phyloP scores from a whole-genome alignment of 2,329 filamentous ascomycete genomes.

The Penicillium sp. region DNA sequence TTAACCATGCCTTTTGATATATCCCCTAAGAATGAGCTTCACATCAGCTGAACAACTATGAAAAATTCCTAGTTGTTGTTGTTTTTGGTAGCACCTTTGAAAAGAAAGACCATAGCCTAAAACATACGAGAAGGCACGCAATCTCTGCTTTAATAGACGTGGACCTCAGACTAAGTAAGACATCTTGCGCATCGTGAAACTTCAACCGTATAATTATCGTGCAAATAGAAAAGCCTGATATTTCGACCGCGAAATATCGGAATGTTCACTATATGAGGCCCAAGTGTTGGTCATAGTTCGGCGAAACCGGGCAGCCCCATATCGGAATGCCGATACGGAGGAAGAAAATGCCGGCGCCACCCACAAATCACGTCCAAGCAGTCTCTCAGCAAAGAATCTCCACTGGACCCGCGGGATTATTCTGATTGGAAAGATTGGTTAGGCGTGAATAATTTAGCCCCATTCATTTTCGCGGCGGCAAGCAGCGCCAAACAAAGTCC shows the following conservation, averaged over 20 bases:
- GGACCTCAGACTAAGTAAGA: background rate
- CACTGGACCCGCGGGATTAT: background rate
- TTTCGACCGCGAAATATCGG: background rate
- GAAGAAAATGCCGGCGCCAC: constrained; percentile 15
- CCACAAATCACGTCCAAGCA: constrained; percentile 14
- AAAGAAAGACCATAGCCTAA: too few relatives aligned
- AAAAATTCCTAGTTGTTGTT: too few relatives aligned
- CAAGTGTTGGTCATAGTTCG: constrained; percentile 5
- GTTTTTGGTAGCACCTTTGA: too few relatives aligned
- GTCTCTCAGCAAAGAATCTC: constrained; percentile 10
- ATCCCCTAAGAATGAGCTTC: too few relatives aligned
- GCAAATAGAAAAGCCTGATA: background rate
- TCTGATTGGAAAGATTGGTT: background rate
- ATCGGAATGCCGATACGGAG: constrained; percentile 25
- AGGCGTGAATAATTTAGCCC: background rate
- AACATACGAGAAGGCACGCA: too few relatives aligned
- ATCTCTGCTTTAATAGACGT: too few relatives aligned
- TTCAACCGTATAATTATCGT: background rate
- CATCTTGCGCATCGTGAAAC: background rate
- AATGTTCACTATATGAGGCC: background rate
- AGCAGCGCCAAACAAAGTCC: background rate
- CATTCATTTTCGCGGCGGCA: background rate
- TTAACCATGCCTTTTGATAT: too few relatives aligned
- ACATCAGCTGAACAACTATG: too few relatives aligned
- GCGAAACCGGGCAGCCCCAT: constrained; percentile 17